A percentile compares a stretch with the other conserved stretches of the same genome.
Evolutionary conservation across 257 asterid genomes (phyloP).

Genomic region (Capsicum baccatum): DNA sequence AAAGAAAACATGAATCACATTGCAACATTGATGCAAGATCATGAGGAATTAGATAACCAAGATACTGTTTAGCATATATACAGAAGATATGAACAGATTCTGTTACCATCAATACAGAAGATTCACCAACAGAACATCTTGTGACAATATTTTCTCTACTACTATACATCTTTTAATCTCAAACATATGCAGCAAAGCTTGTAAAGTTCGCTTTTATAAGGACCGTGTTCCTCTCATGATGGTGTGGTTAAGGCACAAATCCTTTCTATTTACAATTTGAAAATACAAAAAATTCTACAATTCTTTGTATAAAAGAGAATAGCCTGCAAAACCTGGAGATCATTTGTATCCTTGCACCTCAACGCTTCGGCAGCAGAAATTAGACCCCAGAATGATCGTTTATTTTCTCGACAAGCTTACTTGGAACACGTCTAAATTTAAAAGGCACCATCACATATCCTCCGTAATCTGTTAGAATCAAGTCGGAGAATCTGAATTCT

Average conservation of each 20-base stretch:
- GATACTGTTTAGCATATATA: background rate
- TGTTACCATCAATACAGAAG: background rate
- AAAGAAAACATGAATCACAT: background rate
- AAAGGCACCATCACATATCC: background rate
- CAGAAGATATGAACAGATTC: background rate
- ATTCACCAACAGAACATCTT: background rate
- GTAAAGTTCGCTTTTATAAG: background rate
- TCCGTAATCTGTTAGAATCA: slow-evolving; percentile 20
- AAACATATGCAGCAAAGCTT: slow-evolving; percentile 8
- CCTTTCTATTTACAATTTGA: background rate
- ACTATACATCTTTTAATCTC: slow-evolving; percentile 14
- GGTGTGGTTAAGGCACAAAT: background rate
- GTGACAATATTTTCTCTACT: background rate
- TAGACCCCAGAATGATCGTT: background rate
- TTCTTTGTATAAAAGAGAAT: background rate
- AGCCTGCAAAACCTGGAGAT: background rate
- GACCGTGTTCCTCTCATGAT: background rate
- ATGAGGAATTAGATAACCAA: too few relatives aligned
- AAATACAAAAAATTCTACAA: background rate
- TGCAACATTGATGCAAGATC: too few relatives aligned
- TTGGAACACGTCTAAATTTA: background rate
- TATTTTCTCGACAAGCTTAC: background rate
- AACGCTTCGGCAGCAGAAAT: background rate
- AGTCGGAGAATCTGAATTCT: background rate
- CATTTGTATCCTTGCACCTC: slow-evolving; percentile 19